Conservation (phyloP, 83 land plant genomes). For the Thuja plicata region DNA sequence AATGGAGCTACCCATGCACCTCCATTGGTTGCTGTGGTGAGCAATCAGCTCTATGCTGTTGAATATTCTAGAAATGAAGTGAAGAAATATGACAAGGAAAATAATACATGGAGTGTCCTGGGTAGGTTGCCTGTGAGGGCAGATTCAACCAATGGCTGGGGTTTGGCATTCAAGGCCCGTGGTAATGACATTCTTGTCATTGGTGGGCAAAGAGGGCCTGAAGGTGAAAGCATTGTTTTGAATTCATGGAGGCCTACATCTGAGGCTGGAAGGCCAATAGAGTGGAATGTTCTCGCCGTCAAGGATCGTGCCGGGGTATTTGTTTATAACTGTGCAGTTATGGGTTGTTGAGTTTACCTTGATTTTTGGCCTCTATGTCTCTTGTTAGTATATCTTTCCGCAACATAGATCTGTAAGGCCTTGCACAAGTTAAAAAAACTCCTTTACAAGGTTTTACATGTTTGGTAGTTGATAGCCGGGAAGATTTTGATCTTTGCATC, state of each 20-base stretch:
- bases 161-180: conserved; percentile 70
- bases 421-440: conserved; percentile 3
- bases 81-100: conserved; percentile 53
- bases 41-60: conserved; percentile 69
- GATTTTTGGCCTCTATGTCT: conserved; percentile 9
- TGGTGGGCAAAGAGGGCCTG: conserved; percentile 45
- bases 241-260: conserved; percentile 36
- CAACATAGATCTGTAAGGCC: conserved; percentile 10
- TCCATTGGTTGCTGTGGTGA: conserved; percentile 87
- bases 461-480: not conserved
- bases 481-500: conserved; percentile 15
- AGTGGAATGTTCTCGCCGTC: conserved; percentile 33
- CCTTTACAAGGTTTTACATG: conserved; percentile 2
- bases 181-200: conserved; percentile 50
- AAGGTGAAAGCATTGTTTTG: conserved; percentile 25
- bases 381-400: conserved; percentile 1
- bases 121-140: conserved; percentile 59
- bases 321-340: conserved; percentile 62
- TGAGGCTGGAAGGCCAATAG: conserved; percentile 24
- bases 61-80: conserved; percentile 58
- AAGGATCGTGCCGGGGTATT: conserved; percentile 40
- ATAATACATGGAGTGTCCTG: conserved; percentile 54
- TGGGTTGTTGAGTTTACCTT: conserved; percentile 40
- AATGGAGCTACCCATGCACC: conserved; percentile 55
- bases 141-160: conserved; percentile 71